Conservation (phyloP, 2,329 filamentous ascomycete species). For the Fusarium sp. region DNA sequence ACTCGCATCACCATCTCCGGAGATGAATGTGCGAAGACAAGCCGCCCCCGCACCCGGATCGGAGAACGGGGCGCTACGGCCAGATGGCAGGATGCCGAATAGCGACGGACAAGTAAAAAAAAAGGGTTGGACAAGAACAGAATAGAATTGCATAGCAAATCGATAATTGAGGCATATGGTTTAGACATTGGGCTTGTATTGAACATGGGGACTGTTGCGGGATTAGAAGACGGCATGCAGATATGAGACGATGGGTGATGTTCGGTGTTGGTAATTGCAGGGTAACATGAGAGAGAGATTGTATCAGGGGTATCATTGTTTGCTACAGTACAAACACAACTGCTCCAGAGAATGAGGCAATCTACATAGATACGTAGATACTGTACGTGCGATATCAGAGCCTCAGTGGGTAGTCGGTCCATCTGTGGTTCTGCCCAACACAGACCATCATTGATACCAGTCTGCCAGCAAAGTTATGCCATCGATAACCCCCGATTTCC, state of each 20-base stretch:
- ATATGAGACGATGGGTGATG: conserved; percentile 15
- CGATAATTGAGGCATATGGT: neutral
- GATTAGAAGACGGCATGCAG: neutral
- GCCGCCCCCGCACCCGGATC: conserved; percentile 34
- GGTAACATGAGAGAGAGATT: neutral
- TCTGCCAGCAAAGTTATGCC: neutral
- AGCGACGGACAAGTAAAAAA: conserved; percentile 38
- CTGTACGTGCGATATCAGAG: conserved; percentile 15
- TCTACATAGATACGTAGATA: neutral
- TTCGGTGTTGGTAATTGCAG: neutral
- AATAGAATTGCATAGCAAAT: neutral
- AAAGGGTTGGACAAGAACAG: neutral
- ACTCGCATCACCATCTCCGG: conserved; percentile 14
- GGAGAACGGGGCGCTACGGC: conserved; percentile 31
- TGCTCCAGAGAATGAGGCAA: conserved; percentile 16
- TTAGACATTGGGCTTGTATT: neutral
- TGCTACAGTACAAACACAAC: neutral
- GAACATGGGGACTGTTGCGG: conserved; percentile 1
- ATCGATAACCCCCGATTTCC: conserved; percentile 13
- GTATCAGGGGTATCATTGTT: neutral
- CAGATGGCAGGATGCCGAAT: conserved; percentile 44
- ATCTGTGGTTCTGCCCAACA: conserved; percentile 27
- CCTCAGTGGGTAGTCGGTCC: conserved; percentile 28
- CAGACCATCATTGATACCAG: conserved; percentile 5
- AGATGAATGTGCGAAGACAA: conserved; percentile 41